phyloP scores from a whole-genome alignment of 2,329 filamentous ascomycete species.

The Fusarium newnesense region DNA sequence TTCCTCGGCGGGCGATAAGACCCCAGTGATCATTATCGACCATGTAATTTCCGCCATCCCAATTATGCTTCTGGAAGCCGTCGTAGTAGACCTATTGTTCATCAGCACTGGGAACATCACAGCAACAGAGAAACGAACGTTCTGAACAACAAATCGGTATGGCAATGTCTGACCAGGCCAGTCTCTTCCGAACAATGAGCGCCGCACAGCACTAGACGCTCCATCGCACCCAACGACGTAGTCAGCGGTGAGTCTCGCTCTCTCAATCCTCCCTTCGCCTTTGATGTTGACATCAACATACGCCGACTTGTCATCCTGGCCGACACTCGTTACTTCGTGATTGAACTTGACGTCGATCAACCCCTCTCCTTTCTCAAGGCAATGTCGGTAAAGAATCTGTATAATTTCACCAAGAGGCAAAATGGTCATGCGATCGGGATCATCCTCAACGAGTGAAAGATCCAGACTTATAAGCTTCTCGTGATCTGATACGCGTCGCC shows the following conservation, averaged over 20 bases:
- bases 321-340: not conserved
- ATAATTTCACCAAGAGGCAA: not conserved
- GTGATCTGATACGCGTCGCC: not conserved
- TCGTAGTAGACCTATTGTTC: not conserved
- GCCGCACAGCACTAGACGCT: not conserved
- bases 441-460: slow-evolving; percentile 1
- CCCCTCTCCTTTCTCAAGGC: not conserved
- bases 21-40: not conserved
- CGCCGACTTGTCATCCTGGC: not conserved
- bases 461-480: slow-evolving; percentile 4
- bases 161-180: slow-evolving; percentile 1
- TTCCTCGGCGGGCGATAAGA: not conserved
- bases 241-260: not conserved
- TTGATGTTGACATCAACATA: not conserved
- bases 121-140: not conserved
- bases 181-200: not conserved
- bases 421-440: slow-evolving; percentile 6
- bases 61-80: not conserved
- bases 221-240: slow-evolving; percentile 10
- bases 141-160: slow-evolving; percentile 2
- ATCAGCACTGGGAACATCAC: fast-evolving
- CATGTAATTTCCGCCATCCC: slow-evolving; percentile 11
- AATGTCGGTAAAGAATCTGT: not conserved
- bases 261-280: not conserved
- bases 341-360: slow-evolving; percentile 2